Conservation (phyloP, 768 basidiomycete genomes). For the Butyriboletus loyo region DNA sequence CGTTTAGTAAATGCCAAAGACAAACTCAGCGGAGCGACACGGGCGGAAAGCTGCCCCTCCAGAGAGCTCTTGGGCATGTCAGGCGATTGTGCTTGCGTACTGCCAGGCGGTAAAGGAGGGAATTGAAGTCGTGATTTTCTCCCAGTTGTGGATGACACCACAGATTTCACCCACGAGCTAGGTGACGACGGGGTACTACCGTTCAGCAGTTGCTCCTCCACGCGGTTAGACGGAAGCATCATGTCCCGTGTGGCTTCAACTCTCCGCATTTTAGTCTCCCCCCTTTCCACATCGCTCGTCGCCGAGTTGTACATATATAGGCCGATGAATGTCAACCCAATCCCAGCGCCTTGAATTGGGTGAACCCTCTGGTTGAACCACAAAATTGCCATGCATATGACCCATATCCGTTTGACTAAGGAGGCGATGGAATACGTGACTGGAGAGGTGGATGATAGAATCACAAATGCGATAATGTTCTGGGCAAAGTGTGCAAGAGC, state of each 20-base stretch:
- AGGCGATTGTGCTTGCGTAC: neutral
- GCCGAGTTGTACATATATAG: constrained; percentile 96
- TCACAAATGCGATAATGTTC: constrained; percentile 96
- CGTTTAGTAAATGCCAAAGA: constrained; percentile 25
- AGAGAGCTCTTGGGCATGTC: constrained; percentile 7
- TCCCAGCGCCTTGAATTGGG: constrained; percentile 84
- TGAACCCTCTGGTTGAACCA: constrained; percentile 94
- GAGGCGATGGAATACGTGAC: constrained; percentile 99
- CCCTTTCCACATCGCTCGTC: constrained; percentile 88
- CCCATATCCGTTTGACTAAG: constrained; percentile 94
- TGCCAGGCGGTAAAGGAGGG: constrained; percentile 2
- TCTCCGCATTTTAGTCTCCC: constrained; percentile 83
- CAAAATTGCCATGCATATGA: constrained; percentile 95
- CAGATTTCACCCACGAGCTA: neutral
- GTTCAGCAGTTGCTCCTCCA: constrained; percentile 51
- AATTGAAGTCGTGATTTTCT: constrained; percentile 20
- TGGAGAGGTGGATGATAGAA: constrained; percentile 92
- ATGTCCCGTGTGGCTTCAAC: constrained; percentile 70
- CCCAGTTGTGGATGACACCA: constrained; percentile 24
- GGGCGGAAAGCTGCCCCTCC: constrained; percentile 16
- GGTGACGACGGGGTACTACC: constrained; percentile 35
- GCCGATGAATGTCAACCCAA: constrained; percentile 83
- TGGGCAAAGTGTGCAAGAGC: constrained; percentile 96
- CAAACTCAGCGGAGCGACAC: constrained; percentile 17
- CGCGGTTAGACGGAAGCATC: constrained; percentile 65